A percentile compares a stretch with the other conserved stretches of the same genome.
These are phyloP conservation scores for Oryza coarctata DNA, from an alignment of 176 grass and related monocot genomes.

Conservation along the genomic window DNA sequence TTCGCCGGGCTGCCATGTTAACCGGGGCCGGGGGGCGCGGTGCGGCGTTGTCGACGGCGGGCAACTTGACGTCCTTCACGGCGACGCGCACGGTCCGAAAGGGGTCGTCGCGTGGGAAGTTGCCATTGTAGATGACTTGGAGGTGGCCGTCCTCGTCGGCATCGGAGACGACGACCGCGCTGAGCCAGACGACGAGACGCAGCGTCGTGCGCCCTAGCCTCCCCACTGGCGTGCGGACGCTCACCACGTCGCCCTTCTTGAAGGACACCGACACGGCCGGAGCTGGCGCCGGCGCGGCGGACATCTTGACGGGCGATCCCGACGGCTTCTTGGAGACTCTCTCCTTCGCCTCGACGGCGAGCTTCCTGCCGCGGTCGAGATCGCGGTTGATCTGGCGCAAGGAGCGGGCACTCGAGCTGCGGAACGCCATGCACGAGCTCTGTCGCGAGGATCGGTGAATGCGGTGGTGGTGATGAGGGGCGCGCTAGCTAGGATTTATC, in stretches of 20 bases:
- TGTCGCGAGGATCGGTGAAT: not conserved
- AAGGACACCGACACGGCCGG: not conserved
- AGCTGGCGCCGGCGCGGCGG: too few relatives aligned
- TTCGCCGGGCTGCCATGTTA: not conserved
- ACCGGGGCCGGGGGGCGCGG: not conserved
- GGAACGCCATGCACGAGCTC: not conserved
- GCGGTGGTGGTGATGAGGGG: too few relatives aligned
- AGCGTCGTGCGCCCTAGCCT: not conserved
- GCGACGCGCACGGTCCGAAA: not conserved
- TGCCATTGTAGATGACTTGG: not conserved
- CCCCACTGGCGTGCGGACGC: not conserved
- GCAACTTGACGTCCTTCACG: not conserved
- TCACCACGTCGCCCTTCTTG: not conserved
- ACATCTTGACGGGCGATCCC: not conserved
- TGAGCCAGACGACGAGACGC: conserved; percentile 8
- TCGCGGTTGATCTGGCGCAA: too few relatives aligned
- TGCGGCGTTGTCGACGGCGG: too few relatives aligned
- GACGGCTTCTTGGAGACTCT: not conserved
- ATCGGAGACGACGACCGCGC: not conserved
- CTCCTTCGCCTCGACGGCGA: not conserved
- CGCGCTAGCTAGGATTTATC: not conserved
- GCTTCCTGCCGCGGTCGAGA: not conserved
- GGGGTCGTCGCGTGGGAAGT: not conserved
- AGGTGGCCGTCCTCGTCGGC: not conserved
- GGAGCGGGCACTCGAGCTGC: too few relatives aligned